A percentile compares a stretch with the other conserved stretches of the same genome.
Evolutionary conservation across 257 asterid genomes (phyloP).

Genomic region (Scutellaria barbata): DNA sequence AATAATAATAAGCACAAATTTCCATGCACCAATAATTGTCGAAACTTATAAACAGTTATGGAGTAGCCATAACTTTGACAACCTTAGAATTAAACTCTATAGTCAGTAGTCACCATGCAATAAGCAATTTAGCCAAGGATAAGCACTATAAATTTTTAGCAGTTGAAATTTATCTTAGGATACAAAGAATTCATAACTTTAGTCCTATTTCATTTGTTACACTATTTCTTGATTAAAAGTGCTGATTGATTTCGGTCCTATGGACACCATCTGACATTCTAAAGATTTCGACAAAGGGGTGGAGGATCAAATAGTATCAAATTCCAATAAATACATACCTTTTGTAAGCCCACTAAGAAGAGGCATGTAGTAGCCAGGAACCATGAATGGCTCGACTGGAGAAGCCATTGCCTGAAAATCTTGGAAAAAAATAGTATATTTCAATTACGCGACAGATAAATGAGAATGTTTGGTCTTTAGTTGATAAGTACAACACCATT

Average conservation of each 20-base stretch:
- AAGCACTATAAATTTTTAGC: no score
- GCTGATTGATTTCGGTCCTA: neutral
- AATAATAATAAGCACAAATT: no score
- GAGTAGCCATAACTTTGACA: no score
- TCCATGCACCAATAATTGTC: no score
- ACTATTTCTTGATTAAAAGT: no score
- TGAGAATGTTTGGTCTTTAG: constrained; percentile 25
- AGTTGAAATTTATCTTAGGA: no score
- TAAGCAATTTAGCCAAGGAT: no score
- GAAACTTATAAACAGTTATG: no score
- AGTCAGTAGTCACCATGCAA: no score
- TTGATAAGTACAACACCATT: constrained; percentile 7
- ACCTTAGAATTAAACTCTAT: no score
- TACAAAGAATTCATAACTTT: no score
- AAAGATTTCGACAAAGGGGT: neutral
- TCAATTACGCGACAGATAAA: constrained; percentile 17
- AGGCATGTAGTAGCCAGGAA: constrained; percentile 66
- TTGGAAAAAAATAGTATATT: constrained; percentile 20
- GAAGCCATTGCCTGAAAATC: constrained; percentile 78
- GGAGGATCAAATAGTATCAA: constrained; percentile 7
- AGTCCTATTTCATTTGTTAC: no score
- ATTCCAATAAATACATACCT: constrained; percentile 54
- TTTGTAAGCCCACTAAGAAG: constrained; percentile 65
- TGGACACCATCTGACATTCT: neutral
- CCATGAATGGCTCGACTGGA: constrained; percentile 49